Base-by-base conservation (phyloP, 768 basidiomycete species). In the Boletus vinaceobasis region DNA sequence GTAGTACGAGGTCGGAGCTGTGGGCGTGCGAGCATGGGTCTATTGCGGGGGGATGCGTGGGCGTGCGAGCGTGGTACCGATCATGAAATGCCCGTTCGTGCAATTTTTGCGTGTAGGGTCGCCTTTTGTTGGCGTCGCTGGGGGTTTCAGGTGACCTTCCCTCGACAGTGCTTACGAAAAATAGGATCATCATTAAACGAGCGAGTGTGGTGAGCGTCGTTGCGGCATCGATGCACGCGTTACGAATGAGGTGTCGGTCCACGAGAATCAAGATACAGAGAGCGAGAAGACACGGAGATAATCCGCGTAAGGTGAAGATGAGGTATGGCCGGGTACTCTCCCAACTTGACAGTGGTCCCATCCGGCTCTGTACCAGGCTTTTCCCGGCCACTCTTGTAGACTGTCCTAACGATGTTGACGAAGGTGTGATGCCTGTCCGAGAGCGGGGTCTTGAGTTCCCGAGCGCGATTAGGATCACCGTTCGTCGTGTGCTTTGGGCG, bases 321-420 rank as follows among this genome's bases (percentile, higher is more conserved):
- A n/a, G 17, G 35, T 23, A 21, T 59, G 43, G 72, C 33, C 64
- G 64, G 4, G 56, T 27, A 40, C 9, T 70, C 67, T 80, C 83
- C 84, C 84, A 86, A 58, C 84, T 85, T 33, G 84, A 85, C 14
- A 84, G 84, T 10, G 84, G 84, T 2, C 76, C 72, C 19, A 71
- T 71, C 43, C 58, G 57, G 19, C 65, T 74, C 58, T 69, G 56
- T 44, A 45, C 53, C 53, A 64, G 48, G 56, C 54, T 43, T 35
- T 61, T 66, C 21, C 58, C 66, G 0, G 70, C 43, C 14, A 17
- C 19, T 40, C 27, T 58, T 2, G 53, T 19, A 15, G 58, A 48
- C n/a, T 48, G 50, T 19, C 43, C 50, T 8, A 58, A 54, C 29
- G 59, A 57, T 29, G 70, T 50, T 1, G 69, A 58, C 0, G 69